These are phyloP conservation scores for Leishmania aethiopica DNA, from an alignment of 208 protist genomes.

Conservation along the genomic window DNA sequence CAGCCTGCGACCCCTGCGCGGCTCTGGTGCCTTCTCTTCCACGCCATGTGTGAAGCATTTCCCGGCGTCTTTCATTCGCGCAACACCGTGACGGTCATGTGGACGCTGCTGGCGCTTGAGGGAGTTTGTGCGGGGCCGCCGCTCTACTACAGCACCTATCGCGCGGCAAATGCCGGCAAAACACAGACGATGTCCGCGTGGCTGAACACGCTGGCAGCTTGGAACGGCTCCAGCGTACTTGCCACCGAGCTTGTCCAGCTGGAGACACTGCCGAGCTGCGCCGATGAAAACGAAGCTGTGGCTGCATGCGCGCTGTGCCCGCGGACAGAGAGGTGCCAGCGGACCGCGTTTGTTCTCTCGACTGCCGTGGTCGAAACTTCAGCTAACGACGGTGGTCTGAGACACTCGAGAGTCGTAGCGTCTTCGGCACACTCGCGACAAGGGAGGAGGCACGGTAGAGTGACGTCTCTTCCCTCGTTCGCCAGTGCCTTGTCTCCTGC, in stretches of 20 bases:
- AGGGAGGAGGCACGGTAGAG: neutral
- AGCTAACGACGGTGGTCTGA: neutral
- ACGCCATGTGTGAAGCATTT: slow-evolving; percentile 31
- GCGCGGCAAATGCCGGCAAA: slow-evolving; percentile 18
- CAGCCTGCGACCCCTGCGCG: slow-evolving; percentile 36
- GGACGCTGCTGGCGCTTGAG: slow-evolving; percentile 48
- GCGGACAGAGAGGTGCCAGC: slow-evolving; percentile 6
- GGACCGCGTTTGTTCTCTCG: neutral
- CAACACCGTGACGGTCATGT: slow-evolving; percentile 51
- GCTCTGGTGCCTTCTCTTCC: slow-evolving; percentile 51
- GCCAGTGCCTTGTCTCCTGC: neutral
- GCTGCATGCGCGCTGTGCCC: neutral
- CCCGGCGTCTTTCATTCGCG: slow-evolving; percentile 61
- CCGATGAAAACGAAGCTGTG: neutral
- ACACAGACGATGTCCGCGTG: slow-evolving; percentile 17
- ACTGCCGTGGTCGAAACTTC: neutral
- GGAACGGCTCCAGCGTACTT: neutral
- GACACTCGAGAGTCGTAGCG: neutral
- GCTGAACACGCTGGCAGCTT: neutral
- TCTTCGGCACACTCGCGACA: neutral
- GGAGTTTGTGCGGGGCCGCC: slow-evolving; percentile 24
- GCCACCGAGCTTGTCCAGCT: neutral
- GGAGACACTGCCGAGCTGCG: neutral
- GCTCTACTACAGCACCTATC: slow-evolving; percentile 19
- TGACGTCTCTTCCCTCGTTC: slow-evolving; percentile 4